Evolutionary conservation across 768 basidiomycete genomes (phyloP).

Genomic region (Lyophyllum atratum): DNA sequence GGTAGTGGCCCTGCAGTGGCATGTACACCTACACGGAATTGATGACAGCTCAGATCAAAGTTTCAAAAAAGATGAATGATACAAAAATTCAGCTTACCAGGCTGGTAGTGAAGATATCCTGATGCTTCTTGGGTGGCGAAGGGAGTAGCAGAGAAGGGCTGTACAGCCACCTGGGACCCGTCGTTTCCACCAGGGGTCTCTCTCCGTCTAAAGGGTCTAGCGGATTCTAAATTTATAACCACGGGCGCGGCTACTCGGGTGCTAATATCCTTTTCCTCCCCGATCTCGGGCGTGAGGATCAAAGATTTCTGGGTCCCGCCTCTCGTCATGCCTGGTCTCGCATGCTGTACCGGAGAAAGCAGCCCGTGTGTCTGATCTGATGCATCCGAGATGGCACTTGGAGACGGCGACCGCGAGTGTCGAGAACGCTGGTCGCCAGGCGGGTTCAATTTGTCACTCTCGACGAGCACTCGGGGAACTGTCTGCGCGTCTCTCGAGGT

Average conservation of each 20-base stretch:
- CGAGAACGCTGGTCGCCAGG: slow-evolving; percentile 34
- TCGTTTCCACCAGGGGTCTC: slow-evolving; percentile 20
- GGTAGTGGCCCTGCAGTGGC: slow-evolving; percentile 75
- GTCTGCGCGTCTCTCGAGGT: slow-evolving; percentile 8
- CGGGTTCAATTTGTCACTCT: slow-evolving; percentile 29
- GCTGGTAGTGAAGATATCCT: slow-evolving; percentile 61
- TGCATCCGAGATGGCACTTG: slow-evolving; percentile 17
- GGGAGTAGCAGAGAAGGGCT: slow-evolving; percentile 22
- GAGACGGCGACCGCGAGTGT: slow-evolving; percentile 34
- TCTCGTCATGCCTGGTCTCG: slow-evolving; percentile 12
- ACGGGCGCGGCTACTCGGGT: slow-evolving; percentile 66
- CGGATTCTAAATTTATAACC: slow-evolving; percentile 47
- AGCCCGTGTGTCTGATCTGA: slow-evolving; percentile 32
- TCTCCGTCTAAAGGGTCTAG: slow-evolving; percentile 13
- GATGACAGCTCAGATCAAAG: slow-evolving; percentile 16
- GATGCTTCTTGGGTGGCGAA: slow-evolving; percentile 31
- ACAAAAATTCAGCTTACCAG: slow-evolving; percentile 39
- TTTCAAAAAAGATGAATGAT: background rate
- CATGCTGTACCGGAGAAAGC: slow-evolving; percentile 22
- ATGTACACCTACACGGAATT: slow-evolving; percentile 45
- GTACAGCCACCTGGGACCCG: slow-evolving; percentile 26
- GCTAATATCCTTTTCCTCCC: slow-evolving; percentile 59
- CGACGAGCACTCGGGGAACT: slow-evolving; percentile 24
- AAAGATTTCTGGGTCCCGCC: slow-evolving; percentile 21
- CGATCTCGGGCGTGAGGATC: slow-evolving; percentile 62